Evolutionary conservation across 495 filamentous ascomycete species (phyloP).

Genomic region (Tetracladium setigerum): DNA sequence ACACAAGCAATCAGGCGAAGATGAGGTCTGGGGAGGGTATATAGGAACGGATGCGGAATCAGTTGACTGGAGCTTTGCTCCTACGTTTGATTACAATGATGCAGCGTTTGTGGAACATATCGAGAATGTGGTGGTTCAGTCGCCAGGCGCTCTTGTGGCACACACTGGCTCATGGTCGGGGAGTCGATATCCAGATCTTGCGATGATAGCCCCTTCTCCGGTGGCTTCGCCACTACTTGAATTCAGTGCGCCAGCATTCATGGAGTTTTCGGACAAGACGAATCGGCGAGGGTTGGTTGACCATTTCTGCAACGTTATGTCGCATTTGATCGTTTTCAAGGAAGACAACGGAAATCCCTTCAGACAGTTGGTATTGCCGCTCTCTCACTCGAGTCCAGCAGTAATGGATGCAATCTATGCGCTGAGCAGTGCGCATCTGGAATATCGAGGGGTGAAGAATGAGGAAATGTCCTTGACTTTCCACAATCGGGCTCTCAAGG

Average conservation of each 20-base stretch:
- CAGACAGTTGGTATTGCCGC: slow-evolving; percentile 50
- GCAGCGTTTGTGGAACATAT: not conserved
- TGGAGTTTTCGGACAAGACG: slow-evolving; percentile 45
- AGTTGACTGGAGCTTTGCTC: not conserved
- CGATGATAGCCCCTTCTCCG: slow-evolving; percentile 40
- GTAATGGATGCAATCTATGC: slow-evolving; percentile 53
- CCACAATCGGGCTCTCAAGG: slow-evolving; percentile 51
- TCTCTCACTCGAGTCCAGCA: slow-evolving; percentile 43
- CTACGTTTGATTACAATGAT: not conserved
- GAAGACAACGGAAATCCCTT: slow-evolving; percentile 58
- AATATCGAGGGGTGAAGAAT: slow-evolving; percentile 47
- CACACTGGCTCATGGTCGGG: slow-evolving; percentile 3
- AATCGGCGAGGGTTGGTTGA: slow-evolving; percentile 50
- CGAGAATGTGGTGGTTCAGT: not conserved
- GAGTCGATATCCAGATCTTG: slow-evolving; percentile 20
- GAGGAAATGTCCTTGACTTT: slow-evolving; percentile 50
- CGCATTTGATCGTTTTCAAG: slow-evolving; percentile 55
- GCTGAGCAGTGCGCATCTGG: slow-evolving; percentile 49
- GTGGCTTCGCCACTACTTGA: slow-evolving; percentile 39
- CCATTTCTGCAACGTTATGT: slow-evolving; percentile 56
- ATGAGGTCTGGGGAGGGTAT: no score
- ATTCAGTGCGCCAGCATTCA: slow-evolving; percentile 42
- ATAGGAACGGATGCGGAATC: not conserved
- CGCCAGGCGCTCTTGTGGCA: not conserved
- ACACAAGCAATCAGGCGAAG: slow-evolving; percentile 27